Evolutionary conservation across 306 rosid species (phyloP).

Genomic region (Sicyos edulis): DNA sequence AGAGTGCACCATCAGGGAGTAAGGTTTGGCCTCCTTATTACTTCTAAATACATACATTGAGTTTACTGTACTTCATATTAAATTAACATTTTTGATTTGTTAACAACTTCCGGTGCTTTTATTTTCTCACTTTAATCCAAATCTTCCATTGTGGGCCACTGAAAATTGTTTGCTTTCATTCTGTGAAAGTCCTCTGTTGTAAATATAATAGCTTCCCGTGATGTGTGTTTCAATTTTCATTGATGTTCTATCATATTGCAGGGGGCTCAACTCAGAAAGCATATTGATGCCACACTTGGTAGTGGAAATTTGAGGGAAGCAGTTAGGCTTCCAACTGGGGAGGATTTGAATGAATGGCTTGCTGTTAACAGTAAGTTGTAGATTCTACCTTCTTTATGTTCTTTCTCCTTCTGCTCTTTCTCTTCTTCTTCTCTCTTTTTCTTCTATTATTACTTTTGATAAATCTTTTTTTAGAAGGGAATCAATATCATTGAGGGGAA

Average conservation of each 20-base stretch:
- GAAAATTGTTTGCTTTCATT: background rate
- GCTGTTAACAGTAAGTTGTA: conserved; percentile 39
- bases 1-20: conserved; percentile 96
- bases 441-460: too few species aligned
- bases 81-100: background rate
- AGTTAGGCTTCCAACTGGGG: conserved; percentile 99
- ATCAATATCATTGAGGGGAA: too few species aligned
- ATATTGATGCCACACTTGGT: conserved; percentile 95
- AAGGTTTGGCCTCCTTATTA: conserved; percentile 53
- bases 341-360: conserved; percentile 98
- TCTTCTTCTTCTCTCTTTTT: too few species aligned
- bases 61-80: conserved; percentile 10
- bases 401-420: too few species aligned
- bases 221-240: conserved; percentile 7
- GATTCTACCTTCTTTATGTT: too few species aligned
- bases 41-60: background rate
- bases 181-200: background rate
- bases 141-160: background rate
- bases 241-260: conserved; percentile 31
- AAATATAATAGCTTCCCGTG: conserved; percentile 7
- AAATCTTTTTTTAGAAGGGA: too few species aligned
- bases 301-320: conserved; percentile 99
- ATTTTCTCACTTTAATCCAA: background rate
- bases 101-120: too few species aligned
- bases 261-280: conserved; percentile 99